These are phyloP conservation scores for Fragaria ananassa DNA, from an alignment of 306 rosid species.

Conservation along the genomic window DNA sequence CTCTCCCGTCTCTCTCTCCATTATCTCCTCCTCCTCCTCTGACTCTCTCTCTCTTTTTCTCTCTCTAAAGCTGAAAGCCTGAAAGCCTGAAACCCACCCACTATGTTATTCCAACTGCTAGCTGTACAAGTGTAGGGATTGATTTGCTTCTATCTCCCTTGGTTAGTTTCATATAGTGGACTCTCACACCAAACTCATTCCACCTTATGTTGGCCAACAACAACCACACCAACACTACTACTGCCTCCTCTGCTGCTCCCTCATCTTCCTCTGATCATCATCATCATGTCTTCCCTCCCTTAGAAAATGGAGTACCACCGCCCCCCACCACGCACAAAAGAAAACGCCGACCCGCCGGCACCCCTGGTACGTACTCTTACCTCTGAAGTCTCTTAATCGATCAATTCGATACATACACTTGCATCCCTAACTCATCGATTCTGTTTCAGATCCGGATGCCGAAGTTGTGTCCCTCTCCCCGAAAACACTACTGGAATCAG, in stretches of 20 bases:
- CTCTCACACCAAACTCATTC: neutral
- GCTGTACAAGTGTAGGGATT: slow-evolving; percentile 7
- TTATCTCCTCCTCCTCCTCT: neutral
- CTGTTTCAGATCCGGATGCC: slow-evolving; percentile 77
- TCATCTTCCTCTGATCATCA: slow-evolving; percentile 41
- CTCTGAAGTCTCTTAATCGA: neutral
- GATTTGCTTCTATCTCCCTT: neutral
- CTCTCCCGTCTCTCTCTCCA: neutral
- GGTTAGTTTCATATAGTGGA: neutral
- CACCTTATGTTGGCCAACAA: slow-evolving; percentile 59
- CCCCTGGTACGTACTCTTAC: slow-evolving; percentile 55
- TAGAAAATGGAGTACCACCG: slow-evolving; percentile 42
- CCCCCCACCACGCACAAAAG: slow-evolving; percentile 42
- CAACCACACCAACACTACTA: slow-evolving; percentile 22
- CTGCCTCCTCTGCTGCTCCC: slow-evolving; percentile 38
- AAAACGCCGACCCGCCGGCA: slow-evolving; percentile 95
- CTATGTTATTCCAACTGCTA: neutral
- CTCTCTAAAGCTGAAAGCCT: neutral
- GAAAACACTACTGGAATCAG: slow-evolving; percentile 78
- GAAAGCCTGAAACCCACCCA: slow-evolving; percentile 8
- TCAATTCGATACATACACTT: neutral
- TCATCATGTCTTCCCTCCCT: slow-evolving; percentile 25
- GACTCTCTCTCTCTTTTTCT: slow-evolving; percentile 10
- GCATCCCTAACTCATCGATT: neutral
- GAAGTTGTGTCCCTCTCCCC: slow-evolving; percentile 93